Percentiles rank a stretch among this genome's conserved stretches.
Evolutionary conservation across 169 alveolate genomes (phyloP).

Genomic region (Plasmodium gonderi): DNA sequence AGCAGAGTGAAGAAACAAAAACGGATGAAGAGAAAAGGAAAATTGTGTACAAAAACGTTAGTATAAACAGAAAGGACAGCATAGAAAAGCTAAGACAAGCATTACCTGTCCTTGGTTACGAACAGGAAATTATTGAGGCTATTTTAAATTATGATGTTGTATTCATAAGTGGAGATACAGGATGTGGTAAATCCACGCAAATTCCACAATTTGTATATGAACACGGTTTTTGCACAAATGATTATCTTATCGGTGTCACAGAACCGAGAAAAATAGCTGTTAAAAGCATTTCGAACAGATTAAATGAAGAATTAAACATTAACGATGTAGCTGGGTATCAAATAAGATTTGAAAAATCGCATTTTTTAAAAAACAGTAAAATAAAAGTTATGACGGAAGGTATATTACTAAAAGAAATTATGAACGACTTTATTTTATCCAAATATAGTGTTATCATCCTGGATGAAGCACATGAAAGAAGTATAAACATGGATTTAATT

Average conservation of each 20-base stretch:
- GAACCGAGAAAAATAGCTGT: slow-evolving; percentile 98
- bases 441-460: slow-evolving; percentile 96
- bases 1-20: not conserved
- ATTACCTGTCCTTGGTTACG: slow-evolving; percentile 91
- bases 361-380: slow-evolving; percentile 82
- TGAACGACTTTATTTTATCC: slow-evolving; percentile 90
- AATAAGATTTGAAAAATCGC: slow-evolving; percentile 90
- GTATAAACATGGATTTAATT: slow-evolving; percentile 97
- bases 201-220: slow-evolving; percentile 97
- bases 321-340: slow-evolving; percentile 79
- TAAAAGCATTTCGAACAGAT: slow-evolving; percentile 81
- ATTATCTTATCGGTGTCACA: slow-evolving; percentile 91
- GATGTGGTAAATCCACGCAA: slow-evolving; percentile 98
- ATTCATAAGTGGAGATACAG: slow-evolving; percentile 98
- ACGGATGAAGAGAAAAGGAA: slow-evolving; percentile 15
- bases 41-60: slow-evolving; percentile 63
- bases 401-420: slow-evolving; percentile 95
- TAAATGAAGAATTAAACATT: slow-evolving; percentile 81
- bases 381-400: slow-evolving; percentile 99
- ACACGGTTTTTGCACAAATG: slow-evolving; percentile 88
- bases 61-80: slow-evolving; percentile 78
- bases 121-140: slow-evolving; percentile 94
- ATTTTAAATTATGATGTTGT: slow-evolving; percentile 92
- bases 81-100: slow-evolving; percentile 84
- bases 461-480: slow-evolving; percentile 99